Conservation (phyloP, 305 asterid species). For the Salvia sclarea region DNA sequence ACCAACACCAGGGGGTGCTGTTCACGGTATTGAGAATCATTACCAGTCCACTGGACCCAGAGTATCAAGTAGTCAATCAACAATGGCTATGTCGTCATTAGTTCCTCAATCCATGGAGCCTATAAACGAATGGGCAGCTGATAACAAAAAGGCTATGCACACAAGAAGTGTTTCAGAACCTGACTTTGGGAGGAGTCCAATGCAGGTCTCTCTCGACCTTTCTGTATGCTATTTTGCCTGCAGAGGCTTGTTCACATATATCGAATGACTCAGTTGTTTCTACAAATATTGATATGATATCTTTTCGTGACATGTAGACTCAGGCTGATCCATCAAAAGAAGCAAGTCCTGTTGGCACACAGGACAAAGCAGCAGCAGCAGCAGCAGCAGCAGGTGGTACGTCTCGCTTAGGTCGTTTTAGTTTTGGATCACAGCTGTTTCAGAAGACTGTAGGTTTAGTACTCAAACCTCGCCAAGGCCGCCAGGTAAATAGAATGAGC, state of each 20-base stretch:
- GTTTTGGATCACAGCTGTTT: constrained; percentile 79
- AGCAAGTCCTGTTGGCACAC: constrained; percentile 50
- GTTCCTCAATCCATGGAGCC: constrained; percentile 73
- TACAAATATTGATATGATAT: constrained; percentile 11
- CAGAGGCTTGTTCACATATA: constrained; percentile 18
- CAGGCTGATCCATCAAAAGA: constrained; percentile 71
- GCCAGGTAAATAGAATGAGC: constrained; percentile 56
- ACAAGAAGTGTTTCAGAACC: constrained; percentile 96
- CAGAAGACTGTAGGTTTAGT: constrained; percentile 90
- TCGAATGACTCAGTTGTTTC: constrained; percentile 8
- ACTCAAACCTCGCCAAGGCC: constrained; percentile 77
- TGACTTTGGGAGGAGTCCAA: constrained; percentile 90
- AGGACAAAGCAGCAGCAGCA: constrained; percentile 56
- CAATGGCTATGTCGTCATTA: constrained; percentile 86
- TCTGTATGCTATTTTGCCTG: constrained; percentile 16
- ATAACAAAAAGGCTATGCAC: constrained; percentile 59
- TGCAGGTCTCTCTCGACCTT: constrained; percentile 63
- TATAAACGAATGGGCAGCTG: constrained; percentile 59
- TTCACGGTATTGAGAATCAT: constrained; percentile 50
- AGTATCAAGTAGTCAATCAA: constrained; percentile 86
- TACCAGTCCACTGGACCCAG: constrained; percentile 59
- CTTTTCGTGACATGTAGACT: constrained; percentile 38
- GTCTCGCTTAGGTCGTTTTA: constrained; percentile 75
- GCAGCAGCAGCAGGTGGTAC: constrained; percentile 51
- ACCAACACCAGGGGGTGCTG: constrained; percentile 52